Evolutionary conservation across 1,284 basidiomycete genomes (phyloP).

Genomic region (Fistulinella cinereoalba): DNA sequence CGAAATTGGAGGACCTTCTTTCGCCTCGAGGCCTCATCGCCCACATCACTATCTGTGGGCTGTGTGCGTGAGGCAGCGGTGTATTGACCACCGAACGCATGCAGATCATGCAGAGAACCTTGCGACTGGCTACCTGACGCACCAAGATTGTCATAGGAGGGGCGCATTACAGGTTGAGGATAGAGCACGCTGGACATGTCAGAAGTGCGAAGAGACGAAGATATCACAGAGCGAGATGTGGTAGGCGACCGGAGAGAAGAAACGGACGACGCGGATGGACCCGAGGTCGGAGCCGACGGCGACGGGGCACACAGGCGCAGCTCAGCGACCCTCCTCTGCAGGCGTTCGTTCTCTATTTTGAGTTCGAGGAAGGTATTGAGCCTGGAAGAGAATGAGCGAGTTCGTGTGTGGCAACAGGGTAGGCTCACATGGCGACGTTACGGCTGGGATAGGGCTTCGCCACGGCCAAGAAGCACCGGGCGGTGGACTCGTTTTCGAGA

Average conservation of each 20-base stretch:
- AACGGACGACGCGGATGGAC: conserved; percentile 15
- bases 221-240: conserved; percentile 5
- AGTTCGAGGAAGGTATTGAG: conserved; percentile 76
- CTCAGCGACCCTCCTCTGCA: conserved; percentile 53
- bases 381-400: conserved; percentile 40
- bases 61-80: conserved; percentile 12
- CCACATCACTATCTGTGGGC: conserved; percentile 26
- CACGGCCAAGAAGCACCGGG: conserved; percentile 65
- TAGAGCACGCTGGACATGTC: conserved; percentile 14
- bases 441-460: conserved; percentile 77
- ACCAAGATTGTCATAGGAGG: conserved; percentile 18
- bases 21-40: conserved; percentile 29
- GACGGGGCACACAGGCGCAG: conserved; percentile 35
- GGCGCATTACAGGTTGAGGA: conserved; percentile 9
- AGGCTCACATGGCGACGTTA: conserved; percentile 63
- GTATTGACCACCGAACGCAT: conserved; percentile 18
- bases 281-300: conserved; percentile 15
- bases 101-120: conserved; percentile 18
- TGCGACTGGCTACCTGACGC: conserved; percentile 13
- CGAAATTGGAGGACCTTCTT: conserved; percentile 39
- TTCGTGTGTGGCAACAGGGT: neutral
- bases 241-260: conserved; percentile 20
- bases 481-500: conserved; percentile 37
- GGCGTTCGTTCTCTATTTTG: conserved; percentile 71
- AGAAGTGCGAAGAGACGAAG: conserved; percentile 9